Evolutionary conservation across 2,329 filamentous ascomycete species (phyloP), one percentile per base, ranked within the genome.

Genomic region (Calycina marina): DNA sequence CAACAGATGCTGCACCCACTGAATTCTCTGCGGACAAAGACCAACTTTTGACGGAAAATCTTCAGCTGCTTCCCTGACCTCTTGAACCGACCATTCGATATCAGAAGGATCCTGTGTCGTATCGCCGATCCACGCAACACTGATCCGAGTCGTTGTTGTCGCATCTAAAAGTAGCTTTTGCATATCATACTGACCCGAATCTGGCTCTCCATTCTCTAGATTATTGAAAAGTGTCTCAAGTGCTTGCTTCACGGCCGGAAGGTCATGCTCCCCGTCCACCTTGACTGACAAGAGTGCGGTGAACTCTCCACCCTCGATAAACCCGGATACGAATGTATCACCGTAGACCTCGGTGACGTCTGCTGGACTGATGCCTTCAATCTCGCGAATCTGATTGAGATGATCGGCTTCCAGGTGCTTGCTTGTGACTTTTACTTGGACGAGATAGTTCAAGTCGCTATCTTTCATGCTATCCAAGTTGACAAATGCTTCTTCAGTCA

Each of bases 311-410:
- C 50, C 50, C 30, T 52, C 49, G 4, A 44, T 28, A 26, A 49
- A 51, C 14, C 49, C 48, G 16, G 45, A 49, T 29, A 52, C 51
- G 33, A 51, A 52, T 16, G 31, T 42, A 31, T 52, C 49, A 6
- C 48, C 47, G 17, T 43, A 51, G 15, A 47, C 40, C 11, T 45
- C 35, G 12, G 33, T 39, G 24, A 50, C 47, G 31, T 38, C 39
- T 15, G 30, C 32, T 18, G 48, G 47, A 31, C 37, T 39, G 16
- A 30, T 31, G 5, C 13, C 5, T 4, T 35, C 26, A 18, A 40
- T 18, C 32, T 30, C 12, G n/a, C 34, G 25, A 8, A 50, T 31
- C 18, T 40, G 43, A 10, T 45, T 36, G 35, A 42, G 51, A 8
- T 34, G 34, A 3, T 41, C 26, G 6, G 31, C 43, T 17, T 52